These are phyloP conservation scores for Pyrus communis DNA, from an alignment of 306 rosid species.

Conservation along the genomic window DNA sequence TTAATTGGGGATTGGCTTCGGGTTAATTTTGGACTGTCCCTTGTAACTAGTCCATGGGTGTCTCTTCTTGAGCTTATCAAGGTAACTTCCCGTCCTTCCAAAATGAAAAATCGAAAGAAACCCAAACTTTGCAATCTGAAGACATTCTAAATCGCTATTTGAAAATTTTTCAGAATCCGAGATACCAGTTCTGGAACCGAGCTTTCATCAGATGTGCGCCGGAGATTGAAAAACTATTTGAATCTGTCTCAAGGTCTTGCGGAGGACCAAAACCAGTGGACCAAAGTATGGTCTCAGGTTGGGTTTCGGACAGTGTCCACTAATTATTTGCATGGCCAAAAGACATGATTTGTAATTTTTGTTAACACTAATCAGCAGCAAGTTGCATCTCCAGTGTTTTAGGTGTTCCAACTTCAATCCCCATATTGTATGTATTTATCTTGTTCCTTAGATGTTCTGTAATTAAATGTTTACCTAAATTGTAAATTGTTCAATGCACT, in stretches of 20 bases:
- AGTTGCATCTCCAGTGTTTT: neutral
- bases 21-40: neutral
- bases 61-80: slow-evolving; percentile 66
- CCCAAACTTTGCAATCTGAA: neutral
- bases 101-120: neutral
- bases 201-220: slow-evolving; percentile 67
- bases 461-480: neutral
- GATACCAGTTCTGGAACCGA: too few species aligned
- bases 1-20: too few species aligned
- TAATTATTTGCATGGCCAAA: neutral
- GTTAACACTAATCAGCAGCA: neutral
- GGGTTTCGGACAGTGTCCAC: slow-evolving; percentile 47
- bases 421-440: neutral
- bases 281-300: slow-evolving; percentile 29
- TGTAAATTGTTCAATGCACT: too few species aligned
- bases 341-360: neutral
- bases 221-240: slow-evolving; percentile 89
- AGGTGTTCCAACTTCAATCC: too few species aligned
- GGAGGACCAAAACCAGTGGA: slow-evolving; percentile 94
- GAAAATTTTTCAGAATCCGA: slow-evolving; percentile 33
- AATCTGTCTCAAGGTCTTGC: slow-evolving; percentile 93
- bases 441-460: neutral
- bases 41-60: neutral
- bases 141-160: too few species aligned
- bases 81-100: slow-evolving; percentile 25